Conservation (phyloP, 768 basidiomycete genomes). For the Royoungia palumana region DNA sequence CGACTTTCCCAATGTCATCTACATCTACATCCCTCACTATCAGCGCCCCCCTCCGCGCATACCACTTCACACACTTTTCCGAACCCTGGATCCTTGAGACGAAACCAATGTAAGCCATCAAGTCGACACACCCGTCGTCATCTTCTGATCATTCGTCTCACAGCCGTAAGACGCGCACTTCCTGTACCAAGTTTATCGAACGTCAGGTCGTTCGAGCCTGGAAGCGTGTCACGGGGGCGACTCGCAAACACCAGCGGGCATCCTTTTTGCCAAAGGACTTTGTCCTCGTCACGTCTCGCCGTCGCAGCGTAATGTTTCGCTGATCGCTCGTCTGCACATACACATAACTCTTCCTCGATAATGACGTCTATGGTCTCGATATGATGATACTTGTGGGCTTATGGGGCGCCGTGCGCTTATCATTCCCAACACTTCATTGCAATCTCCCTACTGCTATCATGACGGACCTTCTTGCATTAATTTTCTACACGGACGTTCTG, state of each 20-base stretch:
- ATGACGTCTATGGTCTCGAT: conserved; percentile 13
- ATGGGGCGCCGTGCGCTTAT: conserved; percentile 14
- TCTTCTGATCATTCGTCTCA: neutral
- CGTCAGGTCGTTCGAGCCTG: conserved; percentile 58
- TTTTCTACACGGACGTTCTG: conserved; percentile 9
- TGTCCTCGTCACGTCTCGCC: conserved; percentile 53
- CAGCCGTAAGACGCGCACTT: conserved; percentile 25
- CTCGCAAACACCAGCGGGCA: conserved; percentile 49
- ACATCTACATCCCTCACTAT: conserved; percentile 4
- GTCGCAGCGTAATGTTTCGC: conserved; percentile 47
- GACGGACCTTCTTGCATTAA: neutral
- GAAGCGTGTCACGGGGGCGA: conserved; percentile 56
- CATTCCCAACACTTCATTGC: neutral
- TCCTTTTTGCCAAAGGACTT: conserved; percentile 60
- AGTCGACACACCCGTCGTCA: neutral
- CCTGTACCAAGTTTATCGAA: conserved; percentile 48
- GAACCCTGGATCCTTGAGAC: conserved; percentile 28
- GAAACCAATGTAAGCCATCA: conserved; percentile 21
- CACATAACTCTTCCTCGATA: neutral
- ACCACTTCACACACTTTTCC: conserved; percentile 9
- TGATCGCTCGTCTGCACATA: conserved; percentile 11
- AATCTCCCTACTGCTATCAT: neutral
- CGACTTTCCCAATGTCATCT: conserved; percentile 3
- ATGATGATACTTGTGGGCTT: conserved; percentile 1
- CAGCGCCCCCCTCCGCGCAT: conserved; percentile 11